Evolutionary conservation across 306 rosid genomes (phyloP), one percentile per base, ranked within the genome.

Genomic region (Acacia crassicarpa): DNA sequence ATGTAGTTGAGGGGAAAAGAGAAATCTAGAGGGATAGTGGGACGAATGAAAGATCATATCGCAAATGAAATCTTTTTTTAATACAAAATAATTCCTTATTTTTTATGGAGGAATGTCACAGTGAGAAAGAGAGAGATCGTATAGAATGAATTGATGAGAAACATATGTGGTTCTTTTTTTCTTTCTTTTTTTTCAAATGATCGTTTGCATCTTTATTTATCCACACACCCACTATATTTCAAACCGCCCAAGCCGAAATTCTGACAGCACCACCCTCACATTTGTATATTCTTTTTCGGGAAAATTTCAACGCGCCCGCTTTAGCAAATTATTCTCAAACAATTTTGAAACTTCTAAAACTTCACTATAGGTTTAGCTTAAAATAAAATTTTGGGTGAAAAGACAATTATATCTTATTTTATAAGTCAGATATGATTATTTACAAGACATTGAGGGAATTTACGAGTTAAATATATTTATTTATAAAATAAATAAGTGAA

Each of bases 181-280:
- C 20, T 56, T 56, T 46, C 9, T 8, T 56, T 56, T 56, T 46
- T 22, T 8, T 9, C 7, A 51, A 51, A 80, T 86, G 76, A 44
- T 38, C 1, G 6, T 75, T 33, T 69, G 33, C 30, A 27, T 69
- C 44, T 65, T 22, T 30, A 25, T 6, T 13, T 65, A 5, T 16
- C 15, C 2, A 14, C 7, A 49, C 6, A 49, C 16, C 32, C 32
- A 30, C 35, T 32, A 54, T 54, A 19, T 54, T 38, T 32, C 65
- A 33, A 85, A 74, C 83, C 71, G 27, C 70, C 58, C 77, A 74
- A 67, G 80, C 54, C 33, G 30, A 2, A 70, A 70, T 67, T 65
- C 63, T 72, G 67, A 30, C 53, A 73, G 61, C 58, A 27, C 75
- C 74, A 78, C 75, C 82, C 20, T 48, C 80, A 22, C 27, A 1